A percentile compares a stretch with the other conserved stretches of the same genome.
These are phyloP conservation scores for Paraconiothyrium sp. DNA, from an alignment of 2,329 filamentous ascomycete species.

Conservation along the genomic window DNA sequence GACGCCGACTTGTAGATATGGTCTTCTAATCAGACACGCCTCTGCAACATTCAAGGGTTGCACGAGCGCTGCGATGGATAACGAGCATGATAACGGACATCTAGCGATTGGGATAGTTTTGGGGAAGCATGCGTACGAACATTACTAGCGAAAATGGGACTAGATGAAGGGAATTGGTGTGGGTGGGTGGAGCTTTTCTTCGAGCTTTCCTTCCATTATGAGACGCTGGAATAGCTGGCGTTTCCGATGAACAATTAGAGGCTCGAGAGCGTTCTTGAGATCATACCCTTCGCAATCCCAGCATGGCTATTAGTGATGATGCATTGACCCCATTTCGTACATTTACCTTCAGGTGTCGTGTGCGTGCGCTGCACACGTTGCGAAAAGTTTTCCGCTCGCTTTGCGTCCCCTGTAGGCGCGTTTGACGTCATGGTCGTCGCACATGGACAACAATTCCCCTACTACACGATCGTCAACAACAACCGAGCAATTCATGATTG, in stretches of 20 bases:
- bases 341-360: background rate
- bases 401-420: background rate
- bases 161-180: constrained; percentile 26
- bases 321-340: background rate
- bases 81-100: constrained; percentile 39
- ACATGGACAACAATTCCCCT: no score
- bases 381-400: constrained; percentile 13
- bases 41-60: constrained; percentile 27
- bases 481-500: no score
- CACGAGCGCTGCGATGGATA: constrained; percentile 36
- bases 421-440: constrained; percentile 10
- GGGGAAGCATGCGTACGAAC: constrained; percentile 34
- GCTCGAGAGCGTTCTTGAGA: constrained; percentile 13
- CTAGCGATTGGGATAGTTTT: constrained; percentile 31
- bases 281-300: background rate
- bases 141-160: constrained; percentile 40
- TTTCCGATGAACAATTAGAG: constrained; percentile 41
- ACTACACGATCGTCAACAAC: no score
- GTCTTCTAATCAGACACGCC: constrained; percentile 28
- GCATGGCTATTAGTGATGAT: background rate
- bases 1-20: constrained; percentile 71
- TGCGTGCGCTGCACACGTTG: background rate
- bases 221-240: constrained; percentile 46
- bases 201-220: constrained; percentile 25
- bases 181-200: constrained; percentile 25